Percentiles rank a stretch among this genome's conserved stretches.
These are phyloP conservation scores for Pyrenochaeta sp. DNA, from an alignment of 2,329 filamentous ascomycete genomes.

Conservation along the genomic window DNA sequence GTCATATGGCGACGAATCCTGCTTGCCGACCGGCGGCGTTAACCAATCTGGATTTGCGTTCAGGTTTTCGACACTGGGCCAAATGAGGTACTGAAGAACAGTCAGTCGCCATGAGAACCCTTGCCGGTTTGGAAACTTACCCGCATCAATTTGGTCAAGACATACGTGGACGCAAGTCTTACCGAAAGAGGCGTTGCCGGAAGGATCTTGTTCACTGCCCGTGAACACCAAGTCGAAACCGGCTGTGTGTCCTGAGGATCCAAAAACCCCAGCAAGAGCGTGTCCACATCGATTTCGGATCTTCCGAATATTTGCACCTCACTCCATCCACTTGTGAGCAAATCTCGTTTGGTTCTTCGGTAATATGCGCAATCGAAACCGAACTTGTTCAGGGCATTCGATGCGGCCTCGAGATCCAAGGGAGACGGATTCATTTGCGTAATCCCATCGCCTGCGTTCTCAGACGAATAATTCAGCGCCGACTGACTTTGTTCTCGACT, in stretches of 20 bases:
- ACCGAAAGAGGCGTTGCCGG: conserved; percentile 34
- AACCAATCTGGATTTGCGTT: conserved; percentile 47
- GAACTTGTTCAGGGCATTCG: conserved; percentile 38
- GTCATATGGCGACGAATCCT: conserved; percentile 42
- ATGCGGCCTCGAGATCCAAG: conserved; percentile 24
- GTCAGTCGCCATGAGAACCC: conserved; percentile 13
- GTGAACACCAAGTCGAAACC: conserved; percentile 44
- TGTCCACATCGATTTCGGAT: conserved; percentile 46
- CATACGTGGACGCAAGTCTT: conserved; percentile 42
- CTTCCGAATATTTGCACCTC: conserved; percentile 44
- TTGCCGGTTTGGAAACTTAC: conserved; percentile 28
- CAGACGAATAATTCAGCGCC: conserved; percentile 33
- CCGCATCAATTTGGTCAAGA: conserved; percentile 47
- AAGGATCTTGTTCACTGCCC: conserved; percentile 42
- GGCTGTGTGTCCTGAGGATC: conserved; percentile 45
- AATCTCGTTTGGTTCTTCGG: conserved; percentile 41
- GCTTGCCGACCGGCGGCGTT: conserved; percentile 38
- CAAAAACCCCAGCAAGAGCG: conserved; percentile 42
- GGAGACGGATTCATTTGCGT: conserved; percentile 28
- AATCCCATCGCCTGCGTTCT: conserved; percentile 26
- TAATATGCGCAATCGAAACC: conserved; percentile 47
- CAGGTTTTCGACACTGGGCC: conserved; percentile 48
- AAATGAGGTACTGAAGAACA: conserved; percentile 42
- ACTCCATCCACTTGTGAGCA: conserved; percentile 44
- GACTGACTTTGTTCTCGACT: conserved; percentile 46